Conservation (phyloP, 2,329 filamentous ascomycete species). For the Cordyceps tenuipes region DNA sequence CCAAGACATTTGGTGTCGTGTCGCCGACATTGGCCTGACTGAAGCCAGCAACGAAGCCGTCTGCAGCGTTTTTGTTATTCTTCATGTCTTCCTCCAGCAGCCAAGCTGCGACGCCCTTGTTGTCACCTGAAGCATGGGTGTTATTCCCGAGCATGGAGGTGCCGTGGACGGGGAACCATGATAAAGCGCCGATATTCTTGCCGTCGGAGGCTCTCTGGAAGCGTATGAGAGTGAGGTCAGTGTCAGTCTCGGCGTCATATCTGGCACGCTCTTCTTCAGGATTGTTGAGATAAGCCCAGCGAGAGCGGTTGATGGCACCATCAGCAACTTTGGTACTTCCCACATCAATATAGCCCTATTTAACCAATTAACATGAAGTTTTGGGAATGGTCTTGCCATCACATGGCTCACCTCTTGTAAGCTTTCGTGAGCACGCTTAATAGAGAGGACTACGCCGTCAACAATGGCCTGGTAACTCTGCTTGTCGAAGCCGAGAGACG, state of each 20-base stretch:
- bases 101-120: conserved; percentile 87
- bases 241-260: conserved; percentile 52
- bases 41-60: conserved; percentile 80
- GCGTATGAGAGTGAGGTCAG: conserved; percentile 63
- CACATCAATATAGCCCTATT: conserved; percentile 57
- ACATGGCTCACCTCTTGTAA: conserved; percentile 33
- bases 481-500: conserved; percentile 74
- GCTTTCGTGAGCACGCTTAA: conserved; percentile 63
- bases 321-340: conserved; percentile 62
- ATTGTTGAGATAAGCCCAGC: conserved; percentile 82
- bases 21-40: conserved; percentile 89
- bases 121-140: conserved; percentile 82
- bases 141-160: conserved; percentile 91
- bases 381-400: too few relatives aligned
- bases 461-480: conserved; percentile 88
- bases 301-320: conserved; percentile 82
- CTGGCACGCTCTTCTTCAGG: conserved; percentile 63
- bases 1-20: conserved; percentile 78
- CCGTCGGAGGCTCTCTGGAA: conserved; percentile 67
- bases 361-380: neutral
- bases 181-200: conserved; percentile 72
- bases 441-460: conserved; percentile 72
- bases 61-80: conserved; percentile 44
- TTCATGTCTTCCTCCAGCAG: conserved; percentile 66
- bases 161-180: conserved; percentile 88